Percentiles rank a stretch among this genome's conserved stretches.
These are phyloP conservation scores for Botrytis deweyae DNA, from an alignment of 2,329 filamentous ascomycete species.

Conservation along the genomic window DNA sequence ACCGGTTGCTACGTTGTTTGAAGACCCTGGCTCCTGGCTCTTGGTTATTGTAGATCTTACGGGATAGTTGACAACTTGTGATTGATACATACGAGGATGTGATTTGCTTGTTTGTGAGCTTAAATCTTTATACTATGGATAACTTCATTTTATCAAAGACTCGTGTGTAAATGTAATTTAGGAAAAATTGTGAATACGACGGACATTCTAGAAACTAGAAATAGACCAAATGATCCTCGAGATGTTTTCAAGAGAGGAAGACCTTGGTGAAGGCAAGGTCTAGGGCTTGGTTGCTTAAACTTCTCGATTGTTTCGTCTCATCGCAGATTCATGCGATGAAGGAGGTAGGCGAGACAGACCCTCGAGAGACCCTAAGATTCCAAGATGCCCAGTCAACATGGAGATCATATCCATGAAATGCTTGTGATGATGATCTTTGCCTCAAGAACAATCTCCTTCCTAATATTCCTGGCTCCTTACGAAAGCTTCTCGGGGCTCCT, in stretches of 20 bases:
- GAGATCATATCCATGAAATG: constrained; percentile 2
- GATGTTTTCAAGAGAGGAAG: not conserved
- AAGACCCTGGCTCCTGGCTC: not conserved
- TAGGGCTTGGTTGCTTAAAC: not conserved
- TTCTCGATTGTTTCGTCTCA: not conserved
- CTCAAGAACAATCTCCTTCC: not conserved
- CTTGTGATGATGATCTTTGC: constrained; percentile 8
- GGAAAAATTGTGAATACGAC: not conserved
- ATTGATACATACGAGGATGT: constrained; percentile 6
- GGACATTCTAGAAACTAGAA: not conserved
- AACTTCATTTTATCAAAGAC: not conserved
- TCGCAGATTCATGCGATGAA: constrained; percentile 1
- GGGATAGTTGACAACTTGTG: not conserved
- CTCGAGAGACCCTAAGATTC: not conserved
- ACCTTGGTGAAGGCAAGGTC: not conserved
- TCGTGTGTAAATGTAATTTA: not conserved
- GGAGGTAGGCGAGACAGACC: not conserved
- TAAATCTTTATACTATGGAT: constrained; percentile 4
- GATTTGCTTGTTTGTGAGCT: constrained; percentile 7
- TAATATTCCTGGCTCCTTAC: not conserved
- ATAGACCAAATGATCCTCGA: not conserved
- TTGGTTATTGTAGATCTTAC: not conserved
- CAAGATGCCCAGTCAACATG: not conserved
- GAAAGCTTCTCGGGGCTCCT: not conserved
- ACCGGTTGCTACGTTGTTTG: constrained; percentile 2